phyloP scores from a whole-genome alignment of 2,329 filamentous ascomycete species.

The Pseudohalonectria lignicola region DNA sequence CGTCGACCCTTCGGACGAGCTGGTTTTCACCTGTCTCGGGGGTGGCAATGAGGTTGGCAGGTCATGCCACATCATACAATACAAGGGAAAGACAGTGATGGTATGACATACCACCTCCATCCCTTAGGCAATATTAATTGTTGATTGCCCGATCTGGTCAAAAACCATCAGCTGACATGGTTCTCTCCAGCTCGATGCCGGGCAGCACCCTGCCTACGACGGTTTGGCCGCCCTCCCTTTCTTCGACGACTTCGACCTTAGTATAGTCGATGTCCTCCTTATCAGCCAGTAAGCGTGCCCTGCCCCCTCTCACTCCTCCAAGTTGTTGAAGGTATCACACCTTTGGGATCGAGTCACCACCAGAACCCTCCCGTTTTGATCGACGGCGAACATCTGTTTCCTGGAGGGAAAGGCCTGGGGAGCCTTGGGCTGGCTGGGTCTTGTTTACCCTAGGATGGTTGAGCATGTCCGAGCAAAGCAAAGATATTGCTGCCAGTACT shows the following conservation, averaged over 20 bases:
- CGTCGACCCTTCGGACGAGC: constrained; percentile 84
- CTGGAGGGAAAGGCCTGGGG: no score
- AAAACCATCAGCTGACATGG: neutral
- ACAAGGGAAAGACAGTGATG: constrained; percentile 99
- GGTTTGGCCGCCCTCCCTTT: constrained; percentile 89
- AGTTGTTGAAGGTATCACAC: no score
- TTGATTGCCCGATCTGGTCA: no score
- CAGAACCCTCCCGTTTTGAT: no score
- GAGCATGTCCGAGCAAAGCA: no score
- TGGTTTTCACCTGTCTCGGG: constrained; percentile 87
- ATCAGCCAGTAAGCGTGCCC: constrained; percentile 91
- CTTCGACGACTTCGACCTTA: constrained; percentile 97
- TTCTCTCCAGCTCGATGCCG: constrained; percentile 70
- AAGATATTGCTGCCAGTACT: no score
- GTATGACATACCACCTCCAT: constrained; percentile 35
- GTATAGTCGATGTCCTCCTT: constrained; percentile 90
- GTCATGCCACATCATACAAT: constrained; percentile 96
- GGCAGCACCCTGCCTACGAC: constrained; percentile 93
- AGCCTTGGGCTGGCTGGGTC: no score
- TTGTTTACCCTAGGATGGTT: no score
- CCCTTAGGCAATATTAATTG: no score
- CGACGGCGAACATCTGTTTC: no score
- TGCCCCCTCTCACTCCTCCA: no score
- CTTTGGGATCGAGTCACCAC: no score
- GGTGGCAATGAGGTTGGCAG: constrained; percentile 95